These are phyloP conservation scores for Hypholoma fasciculare DNA, from an alignment of 768 basidiomycete species.

Conservation along the genomic window DNA sequence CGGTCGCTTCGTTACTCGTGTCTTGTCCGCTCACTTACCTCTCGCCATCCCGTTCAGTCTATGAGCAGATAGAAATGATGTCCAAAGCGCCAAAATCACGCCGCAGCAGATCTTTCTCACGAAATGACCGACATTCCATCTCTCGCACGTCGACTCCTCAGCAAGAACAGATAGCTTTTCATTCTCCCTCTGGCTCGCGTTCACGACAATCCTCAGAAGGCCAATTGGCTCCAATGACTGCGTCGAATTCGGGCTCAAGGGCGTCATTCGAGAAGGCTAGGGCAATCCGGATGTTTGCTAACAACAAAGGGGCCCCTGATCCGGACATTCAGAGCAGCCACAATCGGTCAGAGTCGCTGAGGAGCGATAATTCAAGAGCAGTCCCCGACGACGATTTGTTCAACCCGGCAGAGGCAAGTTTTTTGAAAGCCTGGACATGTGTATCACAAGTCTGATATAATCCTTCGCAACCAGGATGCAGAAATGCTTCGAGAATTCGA, in stretches of 20 bases:
- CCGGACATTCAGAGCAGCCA: constrained; percentile 45
- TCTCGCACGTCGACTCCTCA: constrained; percentile 48
- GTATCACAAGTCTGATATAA: constrained; percentile 9
- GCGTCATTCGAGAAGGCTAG: constrained; percentile 67
- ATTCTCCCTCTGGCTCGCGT: constrained; percentile 31
- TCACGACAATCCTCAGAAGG: constrained; percentile 42
- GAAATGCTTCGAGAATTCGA: constrained; percentile 82
- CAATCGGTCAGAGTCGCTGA: constrained; percentile 53
- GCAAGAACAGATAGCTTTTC: constrained; percentile 36
- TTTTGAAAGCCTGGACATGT: neutral
- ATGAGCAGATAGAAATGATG: constrained; percentile 74
- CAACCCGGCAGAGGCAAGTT: constrained; percentile 36
- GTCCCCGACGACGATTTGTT: constrained; percentile 28
- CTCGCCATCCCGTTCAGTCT: constrained; percentile 46
- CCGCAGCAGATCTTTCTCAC: constrained; percentile 70
- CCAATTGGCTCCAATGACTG: constrained; percentile 26
- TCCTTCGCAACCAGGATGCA: constrained; percentile 43
- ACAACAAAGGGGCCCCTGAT: constrained; percentile 39
- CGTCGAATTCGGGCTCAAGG: constrained; percentile 36
- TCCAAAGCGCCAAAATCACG: constrained; percentile 57
- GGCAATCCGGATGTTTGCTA: constrained; percentile 57
- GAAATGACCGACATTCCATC: constrained; percentile 45
- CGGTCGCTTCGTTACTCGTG: constrained; percentile 18
- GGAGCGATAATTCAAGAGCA: constrained; percentile 50
- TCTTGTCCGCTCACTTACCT: constrained; percentile 10